Conservation (phyloP, 2,329 filamentous ascomycete species). For the Shiraia sp. region DNA sequence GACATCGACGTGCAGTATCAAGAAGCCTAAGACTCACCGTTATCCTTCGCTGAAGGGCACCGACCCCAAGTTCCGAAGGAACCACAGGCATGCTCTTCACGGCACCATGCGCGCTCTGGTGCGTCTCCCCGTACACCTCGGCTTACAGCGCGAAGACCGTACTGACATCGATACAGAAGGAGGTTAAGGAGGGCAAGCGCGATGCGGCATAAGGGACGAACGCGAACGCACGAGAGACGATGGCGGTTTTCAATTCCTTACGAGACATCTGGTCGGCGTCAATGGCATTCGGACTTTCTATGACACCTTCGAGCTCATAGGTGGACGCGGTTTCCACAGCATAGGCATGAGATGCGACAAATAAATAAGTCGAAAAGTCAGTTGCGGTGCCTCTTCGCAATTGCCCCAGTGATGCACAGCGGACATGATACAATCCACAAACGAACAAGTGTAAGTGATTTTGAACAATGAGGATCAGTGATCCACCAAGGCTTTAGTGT, state of each 20-base stretch:
- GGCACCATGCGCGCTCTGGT: conserved; percentile 98
- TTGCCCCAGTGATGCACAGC: conserved; percentile 25
- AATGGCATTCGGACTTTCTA: conserved; percentile 47
- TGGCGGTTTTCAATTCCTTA: conserved; percentile 43
- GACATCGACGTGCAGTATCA: conserved; percentile 71
- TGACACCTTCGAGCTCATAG: conserved; percentile 42
- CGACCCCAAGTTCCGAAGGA: conserved; percentile 99
- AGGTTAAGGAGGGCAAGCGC: conserved; percentile 94
- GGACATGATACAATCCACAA: conserved; percentile 3
- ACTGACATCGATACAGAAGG: conserved; percentile 70
- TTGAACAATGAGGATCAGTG: conserved; percentile 16
- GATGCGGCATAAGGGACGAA: conserved; percentile 71
- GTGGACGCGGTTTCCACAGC: conserved; percentile 37
- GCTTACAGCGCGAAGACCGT: conserved; percentile 1
- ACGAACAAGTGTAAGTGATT: conserved; percentile 9
- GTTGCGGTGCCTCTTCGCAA: conserved; percentile 23
- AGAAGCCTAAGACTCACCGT: conserved; percentile 99
- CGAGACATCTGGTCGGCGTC: conserved; percentile 47
- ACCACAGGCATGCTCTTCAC: conserved; percentile 99
- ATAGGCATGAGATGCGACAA: conserved; percentile 41
- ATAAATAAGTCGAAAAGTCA: conserved; percentile 45
- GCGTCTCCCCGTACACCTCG: conserved; percentile 49
- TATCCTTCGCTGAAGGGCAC: conserved; percentile 98
- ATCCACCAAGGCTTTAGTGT: conserved; percentile 64
- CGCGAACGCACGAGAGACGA: conserved; percentile 36